Percentiles rank a stretch among this genome's conserved stretches.
Evolutionary conservation across 2,329 filamentous ascomycete genomes (phyloP).

Genomic region (Pseudocercospora crystallina): DNA sequence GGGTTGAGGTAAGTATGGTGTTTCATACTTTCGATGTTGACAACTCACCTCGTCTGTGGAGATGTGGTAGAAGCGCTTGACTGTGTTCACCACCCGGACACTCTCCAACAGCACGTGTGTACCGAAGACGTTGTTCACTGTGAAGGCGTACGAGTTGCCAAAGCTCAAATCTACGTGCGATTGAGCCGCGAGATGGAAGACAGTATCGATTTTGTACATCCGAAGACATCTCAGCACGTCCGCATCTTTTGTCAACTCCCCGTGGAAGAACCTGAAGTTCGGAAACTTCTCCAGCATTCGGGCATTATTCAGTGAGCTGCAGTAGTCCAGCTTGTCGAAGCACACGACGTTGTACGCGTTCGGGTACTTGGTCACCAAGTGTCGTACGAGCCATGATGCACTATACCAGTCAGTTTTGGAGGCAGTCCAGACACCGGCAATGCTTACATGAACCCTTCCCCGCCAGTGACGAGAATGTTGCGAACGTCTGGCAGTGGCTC

Average conservation of each 20-base stretch:
- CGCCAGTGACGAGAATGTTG: conserved; percentile 82
- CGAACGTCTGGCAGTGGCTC: conserved; percentile 67
- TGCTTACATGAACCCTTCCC: conserved; percentile 75
- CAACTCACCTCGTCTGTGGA: conserved; percentile 64
- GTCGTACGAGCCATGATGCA: conserved; percentile 79
- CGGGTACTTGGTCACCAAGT: conserved; percentile 72
- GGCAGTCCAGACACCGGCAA: conserved; percentile 7
- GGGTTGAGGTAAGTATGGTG: conserved; percentile 10
- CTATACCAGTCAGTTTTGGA: conserved; percentile 43
- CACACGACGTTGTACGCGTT: conserved; percentile 75
- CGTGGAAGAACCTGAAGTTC: conserved; percentile 79
- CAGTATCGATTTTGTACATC: conserved; percentile 71
- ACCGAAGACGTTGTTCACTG: conserved; percentile 77
- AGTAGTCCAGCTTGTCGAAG: conserved; percentile 84
- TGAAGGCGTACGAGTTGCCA: conserved; percentile 78
- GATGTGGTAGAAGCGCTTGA: conserved; percentile 76
- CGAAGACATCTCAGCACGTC: conserved; percentile 71
- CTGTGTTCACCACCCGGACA: conserved; percentile 64
- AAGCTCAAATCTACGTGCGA: conserved; percentile 82
- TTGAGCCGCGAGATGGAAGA: conserved; percentile 84
- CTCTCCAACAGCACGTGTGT: conserved; percentile 81
- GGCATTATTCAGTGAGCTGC: conserved; percentile 77
- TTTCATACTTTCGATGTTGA: not conserved
- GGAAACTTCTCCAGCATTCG: conserved; percentile 63
- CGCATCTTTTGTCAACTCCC: conserved; percentile 70